Base-by-base conservation (phyloP, 2,329 filamentous ascomycete species). In the Colletotrichum karsti region DNA sequence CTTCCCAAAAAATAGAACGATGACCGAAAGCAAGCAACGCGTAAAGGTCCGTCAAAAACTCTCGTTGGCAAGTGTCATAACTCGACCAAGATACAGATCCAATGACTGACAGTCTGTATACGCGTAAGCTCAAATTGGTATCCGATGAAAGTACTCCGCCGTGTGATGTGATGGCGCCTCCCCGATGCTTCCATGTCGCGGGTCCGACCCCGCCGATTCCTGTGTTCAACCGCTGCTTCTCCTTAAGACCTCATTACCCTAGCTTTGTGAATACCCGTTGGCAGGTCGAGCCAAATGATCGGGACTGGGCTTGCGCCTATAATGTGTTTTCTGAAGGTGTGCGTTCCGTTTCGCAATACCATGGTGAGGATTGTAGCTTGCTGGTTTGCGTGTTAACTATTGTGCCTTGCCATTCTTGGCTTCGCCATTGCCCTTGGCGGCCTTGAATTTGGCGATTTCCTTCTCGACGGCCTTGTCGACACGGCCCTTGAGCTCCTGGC, bases 401-500 rank as follows among this genome's bases (percentile, higher is more conserved):
- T 88, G 80, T 39, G 83, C 81, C 77, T 90, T 90, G 71, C 80
- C 84, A 56, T 82, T 82, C 75, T 84, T 84, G 41, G 70, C 73
- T 5, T 73, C 74, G 9, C 63, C 66, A 35, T 82, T 82, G 57
- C 82, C 82, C 74, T 90, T 90, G 68, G 84, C 82, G 37, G 86
- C 83, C 74, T 84, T 90, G 77, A 94, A 91, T 80, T 94, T 96
- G 73, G 88, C 86, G 71, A 98, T 87, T 77, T 97, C 93, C 73
- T 88, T 84, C 76, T 90, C 81, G 4, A 98, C 93, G 39, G 88
- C 90, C 77, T 91, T 90, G 69, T 95, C 90, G 48, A 98, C 89
- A 56, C 95, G 90, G 69, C 88, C 87, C 82, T 95, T 94, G 73
- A 99, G 84, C 79, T 97, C 94, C 2, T 91, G 93, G 67, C 96